A percentile compares a stretch with the other conserved stretches of the same genome.
Conservation (phyloP, 139 green algal genomes). For the Chlorella sorokiniana region DNA sequence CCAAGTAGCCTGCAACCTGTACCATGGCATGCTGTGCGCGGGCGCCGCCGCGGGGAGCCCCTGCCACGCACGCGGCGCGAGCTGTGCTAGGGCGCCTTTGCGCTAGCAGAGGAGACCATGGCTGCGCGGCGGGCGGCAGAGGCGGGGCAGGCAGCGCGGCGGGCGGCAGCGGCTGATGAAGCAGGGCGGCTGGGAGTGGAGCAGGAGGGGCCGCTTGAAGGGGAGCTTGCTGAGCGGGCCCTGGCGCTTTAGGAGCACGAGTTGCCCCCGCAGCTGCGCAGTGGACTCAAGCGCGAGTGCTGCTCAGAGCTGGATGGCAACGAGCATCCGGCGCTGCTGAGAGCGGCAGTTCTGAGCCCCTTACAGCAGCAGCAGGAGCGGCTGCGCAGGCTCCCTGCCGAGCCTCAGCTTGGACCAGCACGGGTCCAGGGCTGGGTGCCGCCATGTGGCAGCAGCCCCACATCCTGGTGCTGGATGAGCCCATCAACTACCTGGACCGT, state of each 20-base stretch:
- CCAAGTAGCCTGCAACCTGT: conserved; percentile 25
- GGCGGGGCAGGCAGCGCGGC: background rate
- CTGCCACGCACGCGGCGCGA: background rate
- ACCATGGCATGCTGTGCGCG: conserved; percentile 28
- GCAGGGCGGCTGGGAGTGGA: background rate
- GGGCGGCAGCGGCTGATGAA: background rate
- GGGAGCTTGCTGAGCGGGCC: no score
- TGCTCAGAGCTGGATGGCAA: background rate
- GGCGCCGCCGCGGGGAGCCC: background rate
- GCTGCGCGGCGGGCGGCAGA: background rate
- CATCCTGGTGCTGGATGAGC: conserved; percentile 76
- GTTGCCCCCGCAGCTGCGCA: background rate
- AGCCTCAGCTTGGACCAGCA: background rate
- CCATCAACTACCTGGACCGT: conserved; percentile 83
- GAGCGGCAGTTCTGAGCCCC: background rate
- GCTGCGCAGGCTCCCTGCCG: conserved; percentile 4
- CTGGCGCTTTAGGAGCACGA: background rate
- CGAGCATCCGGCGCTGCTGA: background rate
- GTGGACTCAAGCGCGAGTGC: conserved; percentile 9
- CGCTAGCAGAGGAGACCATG: conserved; percentile 9
- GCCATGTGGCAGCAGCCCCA: conserved; percentile 76
- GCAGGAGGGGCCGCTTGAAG: no score
- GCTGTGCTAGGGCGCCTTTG: conserved; percentile 15
- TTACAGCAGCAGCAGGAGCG: conserved; percentile 22
- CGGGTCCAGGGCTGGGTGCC: background rate